Evolutionary conservation across 139 green algal genomes (phyloP), one percentile per base, ranked within the genome.

Genomic region (Astrephomene gubernaculifera): DNA sequence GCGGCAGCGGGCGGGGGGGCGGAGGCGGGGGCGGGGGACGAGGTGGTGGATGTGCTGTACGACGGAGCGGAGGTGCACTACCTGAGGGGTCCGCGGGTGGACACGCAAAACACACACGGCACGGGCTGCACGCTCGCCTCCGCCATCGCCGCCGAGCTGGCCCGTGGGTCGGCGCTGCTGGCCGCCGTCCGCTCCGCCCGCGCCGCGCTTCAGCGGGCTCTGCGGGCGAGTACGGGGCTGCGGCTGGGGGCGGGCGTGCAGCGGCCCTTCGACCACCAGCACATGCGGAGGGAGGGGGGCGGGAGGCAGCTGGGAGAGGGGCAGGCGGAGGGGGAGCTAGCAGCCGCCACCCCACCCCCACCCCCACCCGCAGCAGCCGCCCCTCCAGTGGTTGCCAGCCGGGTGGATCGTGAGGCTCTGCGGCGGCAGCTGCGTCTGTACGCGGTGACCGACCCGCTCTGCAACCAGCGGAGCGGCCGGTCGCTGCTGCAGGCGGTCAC

Each of bases 121-220:
- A 99, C 95, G 4, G 87, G 97, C 31, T 99, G 97, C 92, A 99
- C 94, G 2, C 91, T 99, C 31, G 95, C 96, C 6, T 91, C 94
- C 4, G 92, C 94, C 33, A 96, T 99, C 27, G 95, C 97, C 4
- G 93, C 95, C 5, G 85, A 94, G 64, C 90, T 99, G n/a, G 95
- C 97, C n/a, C 91, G 95, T 71, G 97, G 96, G 6, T 69, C 83
- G 1, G 36, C 87, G 21, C 53, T 94, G 2, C 53, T 87, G 2
- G 39, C 72, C 4, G 96, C 97, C 0, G 92, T 98, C 24, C 31
- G 61, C 10, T 67, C 61, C 1, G 96, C 94, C 29, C 94, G 95
- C 52, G 82, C 69, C 6, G 98, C 97, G 82, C 49, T 99, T 17
- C 90, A 89, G 22, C 79, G 90, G 10, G 89, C 90, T 10, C 90